Evolutionary conservation across 495 filamentous ascomycete genomes (phyloP).

Genomic region (Aspergillus indologenus): DNA sequence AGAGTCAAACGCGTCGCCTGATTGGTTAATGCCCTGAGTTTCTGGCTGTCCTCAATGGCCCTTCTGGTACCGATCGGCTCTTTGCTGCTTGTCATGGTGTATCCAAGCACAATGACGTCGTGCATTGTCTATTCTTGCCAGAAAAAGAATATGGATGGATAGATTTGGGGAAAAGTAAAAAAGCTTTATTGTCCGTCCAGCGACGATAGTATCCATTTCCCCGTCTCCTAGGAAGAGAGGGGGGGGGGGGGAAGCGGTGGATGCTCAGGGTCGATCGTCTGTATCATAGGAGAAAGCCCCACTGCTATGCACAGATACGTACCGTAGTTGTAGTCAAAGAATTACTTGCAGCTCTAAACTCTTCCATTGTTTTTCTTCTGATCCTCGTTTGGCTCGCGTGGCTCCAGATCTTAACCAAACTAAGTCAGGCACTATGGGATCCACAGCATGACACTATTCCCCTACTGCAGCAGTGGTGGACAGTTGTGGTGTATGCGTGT

Average conservation of each 20-base stretch:
- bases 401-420: slow-evolving; percentile 23
- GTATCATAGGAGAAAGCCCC: slow-evolving; percentile 12
- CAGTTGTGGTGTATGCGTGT: slow-evolving; percentile 1
- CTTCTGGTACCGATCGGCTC: slow-evolving; percentile 3
- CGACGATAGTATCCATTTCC: not conserved
- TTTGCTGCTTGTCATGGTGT: slow-evolving; percentile 15
- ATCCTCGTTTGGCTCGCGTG: slow-evolving; percentile 23
- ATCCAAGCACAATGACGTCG: slow-evolving; percentile 31
- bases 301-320: slow-evolving; percentile 2
- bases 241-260: slow-evolving; percentile 1
- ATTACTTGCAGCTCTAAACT: slow-evolving; percentile 23
- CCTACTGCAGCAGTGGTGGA: slow-evolving; percentile 8
- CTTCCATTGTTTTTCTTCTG: slow-evolving; percentile 20
- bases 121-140: not conserved
- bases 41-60: not conserved
- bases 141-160: not conserved
- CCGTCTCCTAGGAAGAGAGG: too few species aligned
- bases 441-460: slow-evolving; percentile 16
- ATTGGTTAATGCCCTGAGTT: not conserved
- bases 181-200: not conserved
- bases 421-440: slow-evolving; percentile 26
- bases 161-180: not conserved
- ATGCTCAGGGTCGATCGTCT: slow-evolving; percentile 8
- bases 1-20: not conserved
- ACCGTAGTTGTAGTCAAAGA: slow-evolving; percentile 17